phyloP scores from a whole-genome alignment of 768 basidiomycete species.

The Thelephora ganbajun region DNA sequence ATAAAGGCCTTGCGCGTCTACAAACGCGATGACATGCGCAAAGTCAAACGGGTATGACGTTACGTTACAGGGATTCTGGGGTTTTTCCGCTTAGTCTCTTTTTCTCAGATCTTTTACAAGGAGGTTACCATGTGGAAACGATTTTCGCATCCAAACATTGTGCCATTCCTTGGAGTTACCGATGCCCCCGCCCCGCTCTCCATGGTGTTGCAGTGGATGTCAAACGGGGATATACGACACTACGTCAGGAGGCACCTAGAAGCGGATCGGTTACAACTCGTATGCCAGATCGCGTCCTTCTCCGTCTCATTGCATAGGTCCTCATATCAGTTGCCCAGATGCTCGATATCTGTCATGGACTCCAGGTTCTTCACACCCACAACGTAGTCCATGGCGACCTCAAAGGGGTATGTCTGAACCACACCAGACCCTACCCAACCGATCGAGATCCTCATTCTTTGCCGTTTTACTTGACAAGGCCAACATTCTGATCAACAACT shows the following conservation, averaged over 20 bases:
- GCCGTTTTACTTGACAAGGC: background rate
- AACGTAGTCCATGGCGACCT: constrained; percentile 1
- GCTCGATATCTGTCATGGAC: background rate
- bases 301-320: no score
- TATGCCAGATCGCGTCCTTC: no score
- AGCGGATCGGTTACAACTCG: no score
- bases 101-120: background rate
- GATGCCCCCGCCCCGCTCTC: background rate
- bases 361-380: background rate
- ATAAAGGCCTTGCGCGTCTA: background rate
- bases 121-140: constrained; percentile 6
- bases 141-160: constrained; percentile 5
- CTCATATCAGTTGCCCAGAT: background rate
- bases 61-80: background rate
- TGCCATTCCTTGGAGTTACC: constrained; percentile 5
- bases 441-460: background rate
- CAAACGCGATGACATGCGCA: background rate
- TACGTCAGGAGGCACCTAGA: background rate
- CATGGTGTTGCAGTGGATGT: background rate
- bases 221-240: background rate
- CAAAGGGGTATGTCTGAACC: constrained; percentile 1
- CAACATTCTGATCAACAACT: constrained; percentile 7
- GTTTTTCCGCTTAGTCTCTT: background rate
- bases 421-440: background rate
- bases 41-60: no score